Evolutionary conservation across 129 eudicot genomes (phyloP), one percentile per base, ranked within the genome.

Genomic region (Saposhnikovia divaricata): DNA sequence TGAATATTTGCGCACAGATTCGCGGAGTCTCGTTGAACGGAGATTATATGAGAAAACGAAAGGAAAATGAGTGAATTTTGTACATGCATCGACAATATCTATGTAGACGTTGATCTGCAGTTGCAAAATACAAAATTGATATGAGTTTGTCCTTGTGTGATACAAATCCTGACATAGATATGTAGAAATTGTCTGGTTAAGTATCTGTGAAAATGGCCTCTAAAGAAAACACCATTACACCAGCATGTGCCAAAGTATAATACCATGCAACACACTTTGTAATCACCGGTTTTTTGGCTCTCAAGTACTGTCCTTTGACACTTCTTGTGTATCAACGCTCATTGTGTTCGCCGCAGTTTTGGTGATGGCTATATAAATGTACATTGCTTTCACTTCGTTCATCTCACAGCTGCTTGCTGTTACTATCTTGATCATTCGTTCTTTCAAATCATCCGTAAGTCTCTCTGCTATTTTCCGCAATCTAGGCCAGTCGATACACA

Each of bases 231-330:
- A 61, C 15, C 0, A 25, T 3, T n/a, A 61, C 69, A 61, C 15
- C 0, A 25, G 69, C 16, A 61, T 61, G 69, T 61, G 69, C 69
- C 69, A 61, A 10, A 61, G 69, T n/a, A 61, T 61, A 61, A 61
- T 51, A 61, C 69, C 69, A 61, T 61, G 69, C 69, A 61, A 61
- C 69, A 61, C 69, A n/a, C 69, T 3, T 61, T 61, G 69, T 9
- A 61, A 61, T 61, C 69, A 61, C 69, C 69, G 69, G 68, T 9
- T n/a, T 61, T 61, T 61, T 61, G 69, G 69, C 37, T 9, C 68
- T 0, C 34, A 59, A 59, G 4, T 59, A 8, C 34, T 59, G 68
- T 59, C n/a, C 34, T 61, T 61, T 25, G 34, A 61, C 69, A 61
- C 15, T 61, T 61, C 69, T 61, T 61, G 15, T 61, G 69, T 61